Conservation (phyloP, 768 basidiomycete genomes). For the Zangia roseola region DNA sequence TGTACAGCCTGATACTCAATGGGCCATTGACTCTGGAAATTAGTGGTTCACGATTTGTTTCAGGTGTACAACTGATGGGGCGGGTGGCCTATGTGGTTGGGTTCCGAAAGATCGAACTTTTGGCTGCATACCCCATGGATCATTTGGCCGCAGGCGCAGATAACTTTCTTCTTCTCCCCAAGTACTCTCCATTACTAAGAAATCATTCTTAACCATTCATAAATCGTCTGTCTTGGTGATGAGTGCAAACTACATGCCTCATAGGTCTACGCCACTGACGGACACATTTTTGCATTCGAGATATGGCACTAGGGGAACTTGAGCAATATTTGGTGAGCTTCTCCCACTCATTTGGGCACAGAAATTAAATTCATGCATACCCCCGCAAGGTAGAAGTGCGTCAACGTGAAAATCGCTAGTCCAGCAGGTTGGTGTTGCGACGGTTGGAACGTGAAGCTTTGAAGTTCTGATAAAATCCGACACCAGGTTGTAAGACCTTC, state of each 20-base stretch:
- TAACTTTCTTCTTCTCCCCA: too few relatives aligned
- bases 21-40: too few relatives aligned
- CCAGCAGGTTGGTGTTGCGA: slow-evolving; percentile 12
- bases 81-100: too few relatives aligned
- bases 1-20: too few relatives aligned
- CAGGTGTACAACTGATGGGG: too few relatives aligned
- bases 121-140: too few relatives aligned
- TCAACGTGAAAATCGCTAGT: slow-evolving; percentile 16
- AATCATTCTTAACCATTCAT: background rate
- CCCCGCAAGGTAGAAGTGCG: slow-evolving; percentile 18
- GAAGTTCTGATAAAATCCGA: slow-evolving; percentile 23
- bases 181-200: too few relatives aligned
- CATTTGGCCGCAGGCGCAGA: too few relatives aligned
- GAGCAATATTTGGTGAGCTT: background rate
- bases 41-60: too few relatives aligned
- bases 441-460: slow-evolving; percentile 18
- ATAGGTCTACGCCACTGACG: slow-evolving; percentile 8
- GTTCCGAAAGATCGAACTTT: too few relatives aligned
- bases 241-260: too few relatives aligned
- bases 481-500: background rate
- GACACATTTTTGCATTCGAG: slow-evolving; percentile 21
- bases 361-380: background rate
- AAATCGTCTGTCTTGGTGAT: too few relatives aligned
- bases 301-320: slow-evolving; percentile 17
- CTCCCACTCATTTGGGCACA: background rate